A percentile compares a stretch with the other conserved stretches of the same genome.
Conservation (phyloP, 768 basidiomycete species). For the Naganishia friedmannii region DNA sequence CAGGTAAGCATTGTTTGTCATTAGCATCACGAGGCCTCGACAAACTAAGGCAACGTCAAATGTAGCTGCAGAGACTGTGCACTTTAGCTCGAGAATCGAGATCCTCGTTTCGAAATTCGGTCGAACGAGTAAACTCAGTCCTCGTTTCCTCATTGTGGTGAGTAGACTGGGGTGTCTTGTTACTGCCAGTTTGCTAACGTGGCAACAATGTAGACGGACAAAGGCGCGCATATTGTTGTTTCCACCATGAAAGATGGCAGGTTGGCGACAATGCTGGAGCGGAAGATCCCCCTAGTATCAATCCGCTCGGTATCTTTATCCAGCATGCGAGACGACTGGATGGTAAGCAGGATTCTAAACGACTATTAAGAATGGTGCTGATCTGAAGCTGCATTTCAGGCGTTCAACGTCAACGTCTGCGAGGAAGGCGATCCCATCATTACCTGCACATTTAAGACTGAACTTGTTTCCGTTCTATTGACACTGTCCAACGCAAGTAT, state of each 20-base stretch:
- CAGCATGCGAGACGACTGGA: constrained; percentile 88
- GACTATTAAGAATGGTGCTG: neutral
- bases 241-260: constrained; percentile 64
- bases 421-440: constrained; percentile 95
- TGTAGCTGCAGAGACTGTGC: constrained; percentile 66
- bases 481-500: constrained; percentile 75
- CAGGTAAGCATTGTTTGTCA: constrained; percentile 58
- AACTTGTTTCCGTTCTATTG: constrained; percentile 76
- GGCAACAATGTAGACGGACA: constrained; percentile 62
- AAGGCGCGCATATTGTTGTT: constrained; percentile 76
- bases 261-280: constrained; percentile 63
- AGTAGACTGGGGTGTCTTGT: constrained; percentile 48
- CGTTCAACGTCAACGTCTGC: constrained; percentile 69
- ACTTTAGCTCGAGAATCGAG: constrained; percentile 78
- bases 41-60: neutral
- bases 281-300: constrained; percentile 83
- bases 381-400: constrained; percentile 54
- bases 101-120: constrained; percentile 77
- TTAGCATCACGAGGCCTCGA: neutral
- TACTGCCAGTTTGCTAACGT: constrained; percentile 13
- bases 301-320: constrained; percentile 85
- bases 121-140: constrained; percentile 86
- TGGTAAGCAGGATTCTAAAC: constrained; percentile 59
- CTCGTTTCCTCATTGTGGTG: constrained; percentile 85
- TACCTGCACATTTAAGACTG: constrained; percentile 92